Conservation (phyloP, 352 stramenopile genomes). For the Phytophthora citrophthora region DNA sequence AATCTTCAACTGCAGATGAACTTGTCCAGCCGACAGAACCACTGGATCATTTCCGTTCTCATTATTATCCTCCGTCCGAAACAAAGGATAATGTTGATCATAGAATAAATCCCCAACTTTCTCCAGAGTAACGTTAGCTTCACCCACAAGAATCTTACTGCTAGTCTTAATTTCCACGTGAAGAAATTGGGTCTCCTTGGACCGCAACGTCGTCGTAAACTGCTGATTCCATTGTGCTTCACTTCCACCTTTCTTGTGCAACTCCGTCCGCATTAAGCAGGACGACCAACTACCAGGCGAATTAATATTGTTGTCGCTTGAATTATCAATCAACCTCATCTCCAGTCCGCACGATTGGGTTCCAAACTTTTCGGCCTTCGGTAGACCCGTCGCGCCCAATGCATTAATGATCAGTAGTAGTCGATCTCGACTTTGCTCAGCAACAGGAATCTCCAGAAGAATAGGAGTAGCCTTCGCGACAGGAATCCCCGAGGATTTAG, state of each 20-base stretch:
- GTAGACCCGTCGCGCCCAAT: constrained; percentile 58
- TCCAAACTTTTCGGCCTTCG: constrained; percentile 79
- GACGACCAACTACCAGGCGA: constrained; percentile 12
- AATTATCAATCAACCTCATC: constrained; percentile 48
- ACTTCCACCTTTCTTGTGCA: constrained; percentile 85
- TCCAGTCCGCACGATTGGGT: constrained; percentile 78
- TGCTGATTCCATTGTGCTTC: constrained; percentile 88
- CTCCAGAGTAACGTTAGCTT: constrained; percentile 52
- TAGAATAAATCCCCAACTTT: constrained; percentile 58
- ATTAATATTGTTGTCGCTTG: constrained; percentile 12
- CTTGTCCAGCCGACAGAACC: constrained; percentile 40
- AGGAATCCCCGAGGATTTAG: constrained; percentile 29
- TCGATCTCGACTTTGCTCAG: constrained; percentile 26
- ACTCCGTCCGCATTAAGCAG: constrained; percentile 53
- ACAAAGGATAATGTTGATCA: constrained; percentile 73
- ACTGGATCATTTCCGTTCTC: constrained; percentile 20
- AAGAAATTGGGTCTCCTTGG: constrained; percentile 59
- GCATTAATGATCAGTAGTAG: constrained; percentile 64
- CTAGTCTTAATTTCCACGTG: constrained; percentile 65
- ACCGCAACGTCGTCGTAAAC: constrained; percentile 62
- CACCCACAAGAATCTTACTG: constrained; percentile 72
- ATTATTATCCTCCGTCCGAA: constrained; percentile 24
- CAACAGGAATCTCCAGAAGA: constrained; percentile 56
- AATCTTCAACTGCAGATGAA: constrained; percentile 81
- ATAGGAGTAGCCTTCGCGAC: constrained; percentile 30